These are phyloP conservation scores for Aspergillus saccharolyticus DNA, from an alignment of 495 filamentous ascomycete species.

Conservation along the genomic window DNA sequence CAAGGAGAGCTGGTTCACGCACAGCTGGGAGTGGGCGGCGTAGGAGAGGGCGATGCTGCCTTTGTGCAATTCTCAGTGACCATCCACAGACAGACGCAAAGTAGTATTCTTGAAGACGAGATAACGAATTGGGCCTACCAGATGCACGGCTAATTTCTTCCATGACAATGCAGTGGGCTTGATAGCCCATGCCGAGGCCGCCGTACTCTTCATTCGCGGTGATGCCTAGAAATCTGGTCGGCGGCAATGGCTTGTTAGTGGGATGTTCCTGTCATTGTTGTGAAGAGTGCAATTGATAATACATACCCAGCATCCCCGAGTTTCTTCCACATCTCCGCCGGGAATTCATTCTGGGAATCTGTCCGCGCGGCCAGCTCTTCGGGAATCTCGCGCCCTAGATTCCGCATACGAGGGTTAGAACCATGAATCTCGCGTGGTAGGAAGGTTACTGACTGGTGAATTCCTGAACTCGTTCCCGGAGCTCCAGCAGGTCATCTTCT, in stretches of 20 bases:
- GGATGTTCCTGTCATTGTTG: too few relatives aligned
- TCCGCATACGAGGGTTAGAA: background rate
- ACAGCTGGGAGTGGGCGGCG: slow-evolving; percentile 93
- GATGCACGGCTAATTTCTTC: slow-evolving; percentile 75
- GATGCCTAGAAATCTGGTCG: slow-evolving; percentile 70
- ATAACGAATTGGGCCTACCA: slow-evolving; percentile 25
- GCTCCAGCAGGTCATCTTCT: slow-evolving; percentile 68
- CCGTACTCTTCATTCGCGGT: slow-evolving; percentile 94
- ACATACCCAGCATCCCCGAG: slow-evolving; percentile 75
- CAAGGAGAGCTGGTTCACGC: slow-evolving; percentile 91
- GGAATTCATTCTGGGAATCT: slow-evolving; percentile 85
- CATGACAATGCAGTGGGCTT: slow-evolving; percentile 95
- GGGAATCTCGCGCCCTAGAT: slow-evolving; percentile 56
- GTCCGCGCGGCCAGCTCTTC: slow-evolving; percentile 76
- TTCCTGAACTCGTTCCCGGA: slow-evolving; percentile 87
- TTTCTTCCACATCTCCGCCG: slow-evolving; percentile 87
- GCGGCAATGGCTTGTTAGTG: slow-evolving; percentile 8
- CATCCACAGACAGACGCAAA: background rate
- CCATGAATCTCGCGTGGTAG: background rate
- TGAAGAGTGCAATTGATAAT: too few relatives aligned
- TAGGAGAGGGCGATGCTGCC: slow-evolving; percentile 91
- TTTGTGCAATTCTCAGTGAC: slow-evolving; percentile 14
- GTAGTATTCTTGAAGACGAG: too few relatives aligned
- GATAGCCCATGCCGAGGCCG: slow-evolving; percentile 88
- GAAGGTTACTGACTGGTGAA: slow-evolving; percentile 57